Percentiles rank a stretch among this genome's conserved stretches.
Evolutionary conservation across 176 grass and related monocot genomes (phyloP).

Genomic region (Oryza glaberrima): DNA sequence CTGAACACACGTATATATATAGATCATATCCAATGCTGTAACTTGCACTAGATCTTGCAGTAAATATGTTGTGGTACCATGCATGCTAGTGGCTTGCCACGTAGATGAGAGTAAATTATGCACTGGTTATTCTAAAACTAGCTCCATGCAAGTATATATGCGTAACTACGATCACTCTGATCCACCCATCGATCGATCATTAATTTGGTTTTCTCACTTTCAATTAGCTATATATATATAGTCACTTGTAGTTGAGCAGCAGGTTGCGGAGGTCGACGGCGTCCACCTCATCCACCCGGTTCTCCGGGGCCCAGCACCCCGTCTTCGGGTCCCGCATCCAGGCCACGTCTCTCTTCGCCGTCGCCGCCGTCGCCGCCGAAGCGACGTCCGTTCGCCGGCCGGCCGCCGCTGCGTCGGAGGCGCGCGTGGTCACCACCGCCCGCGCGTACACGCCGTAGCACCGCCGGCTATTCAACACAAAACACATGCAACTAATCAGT

Average conservation of each 20-base stretch:
- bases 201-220: too few species aligned
- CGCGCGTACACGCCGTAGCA: conserved; percentile 30
- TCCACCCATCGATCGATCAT: too few species aligned
- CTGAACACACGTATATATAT: too few species aligned
- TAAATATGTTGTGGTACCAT: too few species aligned
- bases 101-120: too few species aligned
- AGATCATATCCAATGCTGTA: too few species aligned
- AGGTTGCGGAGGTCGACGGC: conserved; percentile 47
- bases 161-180: too few species aligned
- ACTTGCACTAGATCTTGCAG: too few species aligned
- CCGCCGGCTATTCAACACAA: conserved; percentile 4
- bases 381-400: background rate
- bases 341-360: conserved; percentile 16
- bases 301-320: conserved; percentile 52
- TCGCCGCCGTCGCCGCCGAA: background rate
- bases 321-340: conserved; percentile 63
- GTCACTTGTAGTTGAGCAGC: conserved; percentile 10
- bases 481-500: background rate
- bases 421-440: background rate
- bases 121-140: too few species aligned
- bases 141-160: too few species aligned
- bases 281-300: conserved; percentile 43
- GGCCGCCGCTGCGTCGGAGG: background rate
- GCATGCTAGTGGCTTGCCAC: too few species aligned
- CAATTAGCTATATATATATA: too few species aligned